Conservation (phyloP, 2,329 filamentous ascomycete species). For the Botrytis byssoidea region DNA sequence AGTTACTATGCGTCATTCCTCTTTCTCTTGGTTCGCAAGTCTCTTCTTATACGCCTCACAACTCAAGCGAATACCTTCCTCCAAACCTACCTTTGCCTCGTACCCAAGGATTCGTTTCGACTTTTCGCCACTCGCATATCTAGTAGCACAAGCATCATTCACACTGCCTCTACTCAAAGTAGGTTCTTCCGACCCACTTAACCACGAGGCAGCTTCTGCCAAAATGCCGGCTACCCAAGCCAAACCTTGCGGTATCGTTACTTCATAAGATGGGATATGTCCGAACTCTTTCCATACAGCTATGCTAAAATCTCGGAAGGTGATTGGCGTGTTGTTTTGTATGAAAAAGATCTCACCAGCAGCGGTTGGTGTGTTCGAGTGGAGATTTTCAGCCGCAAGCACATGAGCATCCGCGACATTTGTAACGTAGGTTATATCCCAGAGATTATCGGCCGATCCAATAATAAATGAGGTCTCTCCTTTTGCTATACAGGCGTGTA, state of each 20-base stretch:
- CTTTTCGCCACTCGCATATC: slow-evolving; percentile 14
- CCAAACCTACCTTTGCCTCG: slow-evolving; percentile 6
- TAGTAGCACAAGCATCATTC: slow-evolving; percentile 15
- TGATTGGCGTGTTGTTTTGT: slow-evolving; percentile 12
- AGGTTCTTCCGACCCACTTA: neutral
- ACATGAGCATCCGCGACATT: slow-evolving; percentile 19
- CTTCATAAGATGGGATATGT: neutral
- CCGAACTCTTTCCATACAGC: slow-evolving; percentile 15
- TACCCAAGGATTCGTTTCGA: slow-evolving; percentile 11
- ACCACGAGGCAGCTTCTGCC: neutral
- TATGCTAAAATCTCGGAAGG: slow-evolving; percentile 4
- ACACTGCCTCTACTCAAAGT: slow-evolving; percentile 14
- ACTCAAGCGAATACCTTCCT: slow-evolving; percentile 17
- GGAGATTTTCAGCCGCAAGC: slow-evolving; percentile 13
- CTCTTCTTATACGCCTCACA: slow-evolving; percentile 12
- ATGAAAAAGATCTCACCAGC: slow-evolving; percentile 11
- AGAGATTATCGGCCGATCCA: slow-evolving; percentile 6
- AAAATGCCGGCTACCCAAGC: slow-evolving; percentile 6
- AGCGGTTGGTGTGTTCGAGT: neutral
- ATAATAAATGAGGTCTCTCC: neutral
- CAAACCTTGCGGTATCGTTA: neutral
- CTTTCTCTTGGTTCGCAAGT: neutral
- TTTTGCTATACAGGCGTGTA: slow-evolving; percentile 18
- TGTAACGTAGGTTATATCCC: slow-evolving; percentile 16
- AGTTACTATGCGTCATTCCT: neutral